These are phyloP conservation scores for Termitomyces sp. DNA, from an alignment of 1,284 basidiomycete species.

Conservation along the genomic window DNA sequence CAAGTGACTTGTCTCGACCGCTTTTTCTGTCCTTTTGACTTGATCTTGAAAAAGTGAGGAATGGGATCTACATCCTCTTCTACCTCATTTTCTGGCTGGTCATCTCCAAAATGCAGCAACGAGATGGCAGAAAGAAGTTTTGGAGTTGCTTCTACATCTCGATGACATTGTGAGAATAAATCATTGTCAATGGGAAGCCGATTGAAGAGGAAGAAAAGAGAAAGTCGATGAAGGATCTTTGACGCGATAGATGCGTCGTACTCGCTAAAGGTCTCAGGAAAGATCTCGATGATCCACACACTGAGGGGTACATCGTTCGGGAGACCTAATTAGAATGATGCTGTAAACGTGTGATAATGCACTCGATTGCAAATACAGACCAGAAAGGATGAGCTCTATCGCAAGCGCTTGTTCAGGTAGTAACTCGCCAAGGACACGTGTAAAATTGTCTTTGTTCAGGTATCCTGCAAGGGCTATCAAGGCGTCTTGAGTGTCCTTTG, in stretches of 20 bases:
- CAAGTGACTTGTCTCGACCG: background rate
- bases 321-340: conserved; percentile 5
- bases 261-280: conserved; percentile 16
- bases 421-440: conserved; percentile 20
- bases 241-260: conserved; percentile 19
- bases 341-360: no score
- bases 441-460: conserved; percentile 18
- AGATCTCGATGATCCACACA: conserved; percentile 18
- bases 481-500: conserved; percentile 19
- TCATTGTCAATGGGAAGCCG: conserved; percentile 4
- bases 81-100: background rate
- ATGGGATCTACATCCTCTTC: conserved; percentile 1
- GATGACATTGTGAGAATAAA: conserved; percentile 3
- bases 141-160: conserved; percentile 7
- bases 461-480: conserved; percentile 19
- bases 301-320: conserved; percentile 10
- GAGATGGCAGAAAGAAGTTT: conserved; percentile 9
- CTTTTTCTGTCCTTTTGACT: background rate
- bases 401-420: conserved; percentile 16
- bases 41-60: conserved; percentile 1
- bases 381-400: conserved; percentile 25
- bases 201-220: conserved; percentile 21
- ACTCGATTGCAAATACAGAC: conserved; percentile 8
- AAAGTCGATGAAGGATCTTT: conserved; percentile 21
- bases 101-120: background rate